Conservation (phyloP, 139 green algal species). For the Desmodesmus armatus region DNA sequence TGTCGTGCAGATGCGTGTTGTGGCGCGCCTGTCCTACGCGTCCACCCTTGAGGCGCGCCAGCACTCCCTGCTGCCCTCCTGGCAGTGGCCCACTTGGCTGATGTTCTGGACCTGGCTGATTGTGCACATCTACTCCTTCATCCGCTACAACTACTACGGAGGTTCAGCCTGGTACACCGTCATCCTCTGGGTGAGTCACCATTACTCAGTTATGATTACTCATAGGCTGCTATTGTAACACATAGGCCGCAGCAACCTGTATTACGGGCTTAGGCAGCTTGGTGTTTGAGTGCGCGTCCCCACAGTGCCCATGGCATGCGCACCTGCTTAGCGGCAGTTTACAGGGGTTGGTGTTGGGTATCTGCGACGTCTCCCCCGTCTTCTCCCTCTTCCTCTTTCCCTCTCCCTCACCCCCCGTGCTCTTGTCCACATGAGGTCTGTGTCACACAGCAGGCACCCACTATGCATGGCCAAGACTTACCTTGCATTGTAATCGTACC, state of each 20-base stretch:
- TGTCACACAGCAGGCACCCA: too few relatives aligned
- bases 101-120: conserved; percentile 35
- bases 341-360: too few relatives aligned
- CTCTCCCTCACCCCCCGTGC: too few relatives aligned
- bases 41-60: conserved; percentile 40
- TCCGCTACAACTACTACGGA: conserved; percentile 51
- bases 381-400: neutral
- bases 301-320: too few relatives aligned
- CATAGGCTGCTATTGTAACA: neutral
- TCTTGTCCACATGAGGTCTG: too few relatives aligned
- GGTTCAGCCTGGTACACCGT: conserved; percentile 21
- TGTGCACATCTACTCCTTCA: conserved; percentile 37
- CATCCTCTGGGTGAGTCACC: conserved; percentile 44
- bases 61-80: conserved; percentile 11
- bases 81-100: conserved; percentile 29
- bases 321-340: too few relatives aligned
- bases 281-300: too few relatives aligned
- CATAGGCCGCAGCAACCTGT: neutral
- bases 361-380: neutral
- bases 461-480: too few relatives aligned
- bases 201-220: neutral
- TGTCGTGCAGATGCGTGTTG: conserved; percentile 21
- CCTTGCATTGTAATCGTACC: too few relatives aligned
- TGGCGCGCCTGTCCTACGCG: conserved; percentile 26
- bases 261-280: too few relatives aligned